A percentile compares a stretch with the other conserved stretches of the same genome.
These are phyloP conservation scores for Torulaspora delbrueckii DNA, from an alignment of 805 yeast species.

Conservation along the genomic window DNA sequence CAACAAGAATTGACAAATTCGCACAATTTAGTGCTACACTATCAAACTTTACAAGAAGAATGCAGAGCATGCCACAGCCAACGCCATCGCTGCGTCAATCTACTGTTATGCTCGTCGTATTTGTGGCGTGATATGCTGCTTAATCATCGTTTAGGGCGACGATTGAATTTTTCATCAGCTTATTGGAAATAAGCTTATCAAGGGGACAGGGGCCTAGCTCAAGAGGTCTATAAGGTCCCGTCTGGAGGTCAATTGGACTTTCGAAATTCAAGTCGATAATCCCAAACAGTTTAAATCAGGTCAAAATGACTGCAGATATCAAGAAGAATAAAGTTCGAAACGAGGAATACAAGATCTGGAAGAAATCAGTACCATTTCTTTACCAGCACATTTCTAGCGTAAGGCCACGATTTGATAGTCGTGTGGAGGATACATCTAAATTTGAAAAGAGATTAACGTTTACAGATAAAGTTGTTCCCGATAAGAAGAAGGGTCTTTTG, in stretches of 20 bases:
- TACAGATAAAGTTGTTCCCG: conserved; percentile 29
- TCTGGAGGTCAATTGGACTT: background rate
- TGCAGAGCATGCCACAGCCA: background rate
- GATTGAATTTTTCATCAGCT: conserved; percentile 3
- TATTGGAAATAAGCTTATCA: conserved; percentile 5
- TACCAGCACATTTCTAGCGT: conserved; percentile 44
- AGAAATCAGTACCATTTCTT: conserved; percentile 72
- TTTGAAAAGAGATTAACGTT: conserved; percentile 28
- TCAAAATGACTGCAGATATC: conserved; percentile 12
- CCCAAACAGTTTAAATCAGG: background rate
- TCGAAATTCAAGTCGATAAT: background rate
- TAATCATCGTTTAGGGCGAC: conserved; percentile 9
- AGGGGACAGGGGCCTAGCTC: conserved; percentile 7
- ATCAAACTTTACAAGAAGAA: background rate
- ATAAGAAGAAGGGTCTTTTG: conserved; percentile 28
- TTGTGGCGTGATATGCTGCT: conserved; percentile 10
- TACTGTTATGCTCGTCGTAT: background rate
- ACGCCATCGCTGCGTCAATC: background rate
- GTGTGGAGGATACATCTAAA: conserved; percentile 23
- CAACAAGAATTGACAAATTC: background rate
- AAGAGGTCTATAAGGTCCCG: background rate
- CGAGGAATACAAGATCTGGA: conserved; percentile 80
- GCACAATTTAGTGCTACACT: background rate
- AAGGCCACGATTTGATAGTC: conserved; percentile 36
- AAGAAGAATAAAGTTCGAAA: conserved; percentile 48